Evolutionary conservation across 2,329 filamentous ascomycete species (phyloP).

Genomic region (Cadophora sp.): DNA sequence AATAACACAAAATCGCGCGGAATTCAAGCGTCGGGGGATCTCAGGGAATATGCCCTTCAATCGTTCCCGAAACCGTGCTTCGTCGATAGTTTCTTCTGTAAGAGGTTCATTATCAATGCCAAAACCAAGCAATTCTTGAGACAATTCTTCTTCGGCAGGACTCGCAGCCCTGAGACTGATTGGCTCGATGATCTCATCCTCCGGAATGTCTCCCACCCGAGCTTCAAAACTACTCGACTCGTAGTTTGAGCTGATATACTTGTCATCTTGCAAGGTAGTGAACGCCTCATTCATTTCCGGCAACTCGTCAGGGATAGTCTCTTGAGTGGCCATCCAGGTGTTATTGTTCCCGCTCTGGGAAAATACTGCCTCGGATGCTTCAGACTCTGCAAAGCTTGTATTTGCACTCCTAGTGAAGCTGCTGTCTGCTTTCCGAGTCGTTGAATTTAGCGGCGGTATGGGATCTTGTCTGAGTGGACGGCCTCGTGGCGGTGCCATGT

Average conservation of each 20-base stretch:
- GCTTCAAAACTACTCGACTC: slow-evolving; percentile 38
- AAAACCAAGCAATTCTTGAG: slow-evolving; percentile 23
- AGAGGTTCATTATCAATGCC: slow-evolving; percentile 8
- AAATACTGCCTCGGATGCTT: slow-evolving; percentile 28
- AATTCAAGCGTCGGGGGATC: slow-evolving; percentile 34
- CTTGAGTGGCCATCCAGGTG: slow-evolving; percentile 16
- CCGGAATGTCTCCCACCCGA: slow-evolving; percentile 22
- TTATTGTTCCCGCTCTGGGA: slow-evolving; percentile 27
- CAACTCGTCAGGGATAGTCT: slow-evolving; percentile 16
- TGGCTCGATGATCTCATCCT: slow-evolving; percentile 19
- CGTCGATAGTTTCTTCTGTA: neutral
- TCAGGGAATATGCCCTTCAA: slow-evolving; percentile 26
- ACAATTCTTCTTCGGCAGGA: slow-evolving; percentile 27
- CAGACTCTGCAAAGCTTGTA: slow-evolving; percentile 34
- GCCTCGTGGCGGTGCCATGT: slow-evolving; percentile 18
- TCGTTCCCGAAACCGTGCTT: slow-evolving; percentile 12
- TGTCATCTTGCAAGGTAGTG: slow-evolving; percentile 21
- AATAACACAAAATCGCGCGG: slow-evolving; percentile 32
- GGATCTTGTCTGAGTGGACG: slow-evolving; percentile 7
- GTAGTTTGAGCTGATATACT: slow-evolving; percentile 35
- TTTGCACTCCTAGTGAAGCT: slow-evolving; percentile 19
- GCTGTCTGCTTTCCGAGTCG: slow-evolving; percentile 10
- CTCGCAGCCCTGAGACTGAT: neutral
- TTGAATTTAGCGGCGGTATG: neutral
- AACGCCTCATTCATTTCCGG: slow-evolving; percentile 14